Evolutionary conservation across 805 yeast genomes (phyloP).

Genomic region (Pichia scutulata): DNA sequence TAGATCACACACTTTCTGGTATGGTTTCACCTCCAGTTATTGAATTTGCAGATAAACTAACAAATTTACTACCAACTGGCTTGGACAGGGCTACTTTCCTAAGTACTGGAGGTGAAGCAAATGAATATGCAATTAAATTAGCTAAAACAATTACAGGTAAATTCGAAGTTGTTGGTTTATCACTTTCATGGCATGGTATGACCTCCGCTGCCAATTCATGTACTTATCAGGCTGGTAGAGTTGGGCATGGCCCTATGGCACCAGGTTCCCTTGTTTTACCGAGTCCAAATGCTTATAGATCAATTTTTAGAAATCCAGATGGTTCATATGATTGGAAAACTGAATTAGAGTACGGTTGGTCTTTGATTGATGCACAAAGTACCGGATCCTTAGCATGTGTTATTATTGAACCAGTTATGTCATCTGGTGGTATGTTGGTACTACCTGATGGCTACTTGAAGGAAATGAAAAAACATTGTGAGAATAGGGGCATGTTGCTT

Average conservation of each 20-base stretch:
- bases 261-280: conserved; percentile 24
- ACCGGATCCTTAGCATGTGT: conserved; percentile 41
- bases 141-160: conserved; percentile 24
- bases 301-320: conserved; percentile 22
- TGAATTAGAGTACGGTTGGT: conserved; percentile 23
- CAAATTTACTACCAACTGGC: conserved; percentile 18
- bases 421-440: conserved; percentile 46
- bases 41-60: conserved; percentile 24
- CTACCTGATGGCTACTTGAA: conserved; percentile 28
- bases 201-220: conserved; percentile 22
- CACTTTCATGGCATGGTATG: conserved; percentile 27
- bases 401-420: conserved; percentile 44
- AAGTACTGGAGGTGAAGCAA: conserved; percentile 29
- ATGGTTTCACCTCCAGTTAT: conserved; percentile 25
- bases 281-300: conserved; percentile 23
- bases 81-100: conserved; percentile 21
- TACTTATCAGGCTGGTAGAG: conserved; percentile 23
- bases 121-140: conserved; percentile 29
- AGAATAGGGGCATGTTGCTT: conserved; percentile 37
- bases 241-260: conserved; percentile 23
- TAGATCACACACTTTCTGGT: conserved; percentile 22
- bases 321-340: conserved; percentile 26
- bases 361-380: conserved; percentile 21
- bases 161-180: conserved; percentile 23
- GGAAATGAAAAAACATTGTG: conserved; percentile 22